phyloP scores from a whole-genome alignment of 345 rosid species.

The Anastatica hierochuntica region DNA sequence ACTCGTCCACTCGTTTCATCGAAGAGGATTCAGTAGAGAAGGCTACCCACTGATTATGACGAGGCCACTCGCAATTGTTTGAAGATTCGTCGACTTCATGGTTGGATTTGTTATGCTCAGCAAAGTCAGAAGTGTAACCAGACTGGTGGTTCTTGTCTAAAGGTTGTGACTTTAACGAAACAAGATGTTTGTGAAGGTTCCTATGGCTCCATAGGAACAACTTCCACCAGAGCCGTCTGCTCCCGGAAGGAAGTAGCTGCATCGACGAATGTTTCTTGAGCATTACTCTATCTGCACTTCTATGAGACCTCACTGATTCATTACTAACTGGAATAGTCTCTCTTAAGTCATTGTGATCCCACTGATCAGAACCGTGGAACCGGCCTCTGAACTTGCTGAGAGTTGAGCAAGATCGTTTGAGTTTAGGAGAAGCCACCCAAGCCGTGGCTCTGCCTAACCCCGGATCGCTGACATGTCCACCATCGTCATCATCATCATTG shows the following conservation, averaged over 20 bases:
- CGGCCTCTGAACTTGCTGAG: slow-evolving; percentile 32
- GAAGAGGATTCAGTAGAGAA: slow-evolving; percentile 58
- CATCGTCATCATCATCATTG: slow-evolving; percentile 25
- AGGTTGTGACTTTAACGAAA: slow-evolving; percentile 29
- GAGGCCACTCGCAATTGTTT: too few species aligned
- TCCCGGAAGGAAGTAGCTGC: slow-evolving; percentile 85
- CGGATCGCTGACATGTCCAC: slow-evolving; percentile 82
- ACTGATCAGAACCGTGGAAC: slow-evolving; percentile 29
- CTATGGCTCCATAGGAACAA: slow-evolving; percentile 93
- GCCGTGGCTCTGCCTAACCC: slow-evolving; percentile 46
- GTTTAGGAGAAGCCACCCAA: slow-evolving; percentile 58
- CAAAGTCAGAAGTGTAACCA: slow-evolving; percentile 78
- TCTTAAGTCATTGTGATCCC: slow-evolving; percentile 30
- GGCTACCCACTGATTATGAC: slow-evolving; percentile 80
- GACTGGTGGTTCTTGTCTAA: slow-evolving; percentile 46
- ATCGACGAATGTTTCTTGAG: slow-evolving; percentile 84
- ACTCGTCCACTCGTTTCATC: slow-evolving; percentile 62
- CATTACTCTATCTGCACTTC: slow-evolving; percentile 87
- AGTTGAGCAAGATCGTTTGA: slow-evolving; percentile 73
- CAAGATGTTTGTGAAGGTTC: slow-evolving; percentile 46
- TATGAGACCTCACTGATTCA: slow-evolving; percentile 38
- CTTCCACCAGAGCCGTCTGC: slow-evolving; percentile 80
- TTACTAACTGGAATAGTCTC: slow-evolving; percentile 28
- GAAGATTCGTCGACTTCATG: too few species aligned
- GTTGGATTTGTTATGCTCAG: slow-evolving; percentile 39